Evolutionary conservation across 192 early-diverging fungal genomes (phyloP).

Genomic region (Endogone sp.): DNA sequence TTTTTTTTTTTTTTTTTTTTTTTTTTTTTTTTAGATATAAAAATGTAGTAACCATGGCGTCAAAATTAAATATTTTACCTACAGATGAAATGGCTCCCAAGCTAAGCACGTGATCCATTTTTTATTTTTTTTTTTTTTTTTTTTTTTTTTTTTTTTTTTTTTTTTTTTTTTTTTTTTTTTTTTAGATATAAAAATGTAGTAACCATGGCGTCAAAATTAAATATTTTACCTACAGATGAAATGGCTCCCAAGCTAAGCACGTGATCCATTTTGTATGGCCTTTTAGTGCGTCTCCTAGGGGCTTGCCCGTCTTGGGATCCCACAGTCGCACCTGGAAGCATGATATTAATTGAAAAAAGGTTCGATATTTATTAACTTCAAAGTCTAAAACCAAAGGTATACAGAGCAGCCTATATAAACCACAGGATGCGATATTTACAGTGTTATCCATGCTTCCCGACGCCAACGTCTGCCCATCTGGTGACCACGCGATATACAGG

Average conservation of each 20-base stretch:
- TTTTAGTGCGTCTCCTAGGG: conserved; percentile 68
- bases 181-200: no score
- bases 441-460: conserved; percentile 95
- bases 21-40: no score
- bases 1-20: no score
- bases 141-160: no score
- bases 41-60: no score
- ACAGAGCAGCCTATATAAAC: conserved; percentile 4
- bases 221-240: conserved; percentile 59
- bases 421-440: no score
- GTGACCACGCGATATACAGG: conserved; percentile 88
- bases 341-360: neutral
- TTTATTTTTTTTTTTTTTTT: no score
- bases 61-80: conserved; percentile 13
- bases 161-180: no score
- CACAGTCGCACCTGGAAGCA: conserved; percentile 60
- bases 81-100: conserved; percentile 93
- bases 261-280: conserved; percentile 92
- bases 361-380: neutral
- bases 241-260: conserved; percentile 89
- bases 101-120: conserved; percentile 87
- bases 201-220: no score
- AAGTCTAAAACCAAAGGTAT: neutral
- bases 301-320: conserved; percentile 84
- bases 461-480: conserved; percentile 78